phyloP scores from a whole-genome alignment of 2,329 filamentous ascomycete genomes.

The Fusarium sororula region DNA sequence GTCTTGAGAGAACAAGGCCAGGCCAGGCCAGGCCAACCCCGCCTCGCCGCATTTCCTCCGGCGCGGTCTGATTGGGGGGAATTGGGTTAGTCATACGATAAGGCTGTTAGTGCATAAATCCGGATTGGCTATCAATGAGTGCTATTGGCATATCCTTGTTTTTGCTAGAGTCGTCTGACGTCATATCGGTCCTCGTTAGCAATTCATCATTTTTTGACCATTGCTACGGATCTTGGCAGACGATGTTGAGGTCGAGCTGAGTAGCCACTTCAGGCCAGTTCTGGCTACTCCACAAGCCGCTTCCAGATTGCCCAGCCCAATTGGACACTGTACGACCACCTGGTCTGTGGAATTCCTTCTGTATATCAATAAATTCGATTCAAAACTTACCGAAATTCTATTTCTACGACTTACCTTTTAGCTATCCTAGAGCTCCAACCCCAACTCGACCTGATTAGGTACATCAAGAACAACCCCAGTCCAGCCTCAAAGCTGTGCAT shows the following conservation, averaged over 20 bases:
- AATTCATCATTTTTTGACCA: rapidly evolving
- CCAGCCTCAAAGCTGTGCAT: neutral
- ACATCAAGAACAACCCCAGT: neutral
- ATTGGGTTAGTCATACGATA: neutral
- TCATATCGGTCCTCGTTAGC: rapidly evolving
- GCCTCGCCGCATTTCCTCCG: neutral
- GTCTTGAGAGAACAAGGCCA: neutral
- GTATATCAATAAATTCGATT: neutral
- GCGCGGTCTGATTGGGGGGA: neutral
- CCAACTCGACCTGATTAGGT: neutral
- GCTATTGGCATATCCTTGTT: neutral
- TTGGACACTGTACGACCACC: neutral
- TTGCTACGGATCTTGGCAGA: neutral
- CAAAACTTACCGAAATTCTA: neutral
- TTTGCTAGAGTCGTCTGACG: neutral
- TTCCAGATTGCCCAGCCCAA: neutral
- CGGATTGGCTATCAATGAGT: neutral
- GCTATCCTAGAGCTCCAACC: too few species aligned
- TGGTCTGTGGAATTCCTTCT: too few species aligned
- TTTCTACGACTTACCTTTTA: neutral
- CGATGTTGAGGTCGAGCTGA: neutral
- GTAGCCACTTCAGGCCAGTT: neutral
- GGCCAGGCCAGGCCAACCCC: neutral
- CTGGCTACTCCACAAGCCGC: neutral
- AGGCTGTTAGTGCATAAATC: neutral